These are phyloP conservation scores for Daedaleopsis nitida DNA, from an alignment of 768 basidiomycete species.

Conservation along the genomic window DNA sequence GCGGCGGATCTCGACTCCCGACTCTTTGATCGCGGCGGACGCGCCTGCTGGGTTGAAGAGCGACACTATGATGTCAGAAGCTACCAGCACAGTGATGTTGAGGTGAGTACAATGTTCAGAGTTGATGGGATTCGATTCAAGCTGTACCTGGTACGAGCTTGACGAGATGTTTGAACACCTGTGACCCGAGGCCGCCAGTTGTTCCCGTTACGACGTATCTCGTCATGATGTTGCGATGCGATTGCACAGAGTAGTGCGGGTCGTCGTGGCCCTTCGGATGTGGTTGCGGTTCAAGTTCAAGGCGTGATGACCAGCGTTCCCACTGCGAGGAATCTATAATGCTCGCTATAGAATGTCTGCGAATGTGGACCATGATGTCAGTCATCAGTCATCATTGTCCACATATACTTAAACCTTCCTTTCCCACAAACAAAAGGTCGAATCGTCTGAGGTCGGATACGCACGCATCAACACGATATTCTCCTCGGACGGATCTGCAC, in stretches of 20 bases:
- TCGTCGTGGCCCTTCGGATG: too few relatives aligned
- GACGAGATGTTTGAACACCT: slow-evolving; percentile 35
- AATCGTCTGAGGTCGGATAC: too few relatives aligned
- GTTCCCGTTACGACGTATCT: slow-evolving; percentile 40
- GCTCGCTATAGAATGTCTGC: background rate
- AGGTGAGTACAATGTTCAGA: background rate
- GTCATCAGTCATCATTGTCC: background rate
- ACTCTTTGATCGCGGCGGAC: slow-evolving; percentile 16
- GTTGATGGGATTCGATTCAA: background rate
- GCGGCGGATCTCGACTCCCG: slow-evolving; percentile 32
- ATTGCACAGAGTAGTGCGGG: too few relatives aligned
- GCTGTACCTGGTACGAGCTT: slow-evolving; percentile 28
- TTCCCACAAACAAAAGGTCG: background rate
- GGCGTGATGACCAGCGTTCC: too few relatives aligned
- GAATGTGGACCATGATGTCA: background rate
- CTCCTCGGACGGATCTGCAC: too few relatives aligned
- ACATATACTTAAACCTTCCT: background rate
- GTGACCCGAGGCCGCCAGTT: slow-evolving; percentile 39
- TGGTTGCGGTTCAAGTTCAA: too few relatives aligned
- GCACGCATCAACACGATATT: too few relatives aligned
- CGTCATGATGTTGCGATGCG: slow-evolving; percentile 23
- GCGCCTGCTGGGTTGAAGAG: slow-evolving; percentile 36
- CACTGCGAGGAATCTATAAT: too few relatives aligned
- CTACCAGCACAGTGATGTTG: background rate
- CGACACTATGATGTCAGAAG: slow-evolving; percentile 34